phyloP scores from a whole-genome alignment of 2,329 filamentous ascomycete species.

The Neonectria ditissima region DNA sequence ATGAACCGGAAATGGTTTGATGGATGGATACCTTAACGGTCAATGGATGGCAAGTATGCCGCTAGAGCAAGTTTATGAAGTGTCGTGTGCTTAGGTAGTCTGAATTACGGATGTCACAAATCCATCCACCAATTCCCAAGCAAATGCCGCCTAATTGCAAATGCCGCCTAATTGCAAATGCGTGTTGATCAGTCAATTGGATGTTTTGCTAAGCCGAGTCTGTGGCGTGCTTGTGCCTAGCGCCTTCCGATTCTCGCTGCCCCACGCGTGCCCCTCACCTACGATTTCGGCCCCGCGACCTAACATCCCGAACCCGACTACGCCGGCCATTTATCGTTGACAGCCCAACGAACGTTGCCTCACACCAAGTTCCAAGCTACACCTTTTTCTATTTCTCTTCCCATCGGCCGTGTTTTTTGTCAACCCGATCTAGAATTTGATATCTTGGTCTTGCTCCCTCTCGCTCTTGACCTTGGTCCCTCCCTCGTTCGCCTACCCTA shows the following conservation, averaged over 20 bases:
- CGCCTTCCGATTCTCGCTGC: constrained; percentile 31
- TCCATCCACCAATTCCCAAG: constrained; percentile 15
- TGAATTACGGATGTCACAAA: constrained; percentile 22
- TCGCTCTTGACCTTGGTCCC: neutral
- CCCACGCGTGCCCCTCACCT: constrained; percentile 42
- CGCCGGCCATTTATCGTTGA: constrained; percentile 19
- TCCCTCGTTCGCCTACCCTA: neutral
- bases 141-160: neutral
- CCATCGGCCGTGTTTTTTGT: neutral
- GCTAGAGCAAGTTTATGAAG: constrained; percentile 20
- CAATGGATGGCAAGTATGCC: constrained; percentile 14
- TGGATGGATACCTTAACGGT: constrained; percentile 19
- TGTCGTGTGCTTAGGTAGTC: constrained; percentile 25
- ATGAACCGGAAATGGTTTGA: constrained; percentile 31
- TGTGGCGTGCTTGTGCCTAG: constrained; percentile 43
- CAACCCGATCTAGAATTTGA: no score
- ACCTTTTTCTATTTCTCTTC: neutral
- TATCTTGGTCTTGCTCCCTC: neutral
- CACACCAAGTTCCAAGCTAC: neutral
- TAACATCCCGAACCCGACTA: constrained; percentile 9
- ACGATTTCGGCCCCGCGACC: constrained; percentile 29
- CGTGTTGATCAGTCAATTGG: constrained; percentile 29
- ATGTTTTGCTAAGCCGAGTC: constrained; percentile 30
- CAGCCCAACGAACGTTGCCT: constrained; percentile 20
- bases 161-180: neutral